Percentiles rank a stretch among this genome's conserved stretches.
phyloP scores from a whole-genome alignment of 176 grass and related monocot genomes.

The Zoysia pacifica region DNA sequence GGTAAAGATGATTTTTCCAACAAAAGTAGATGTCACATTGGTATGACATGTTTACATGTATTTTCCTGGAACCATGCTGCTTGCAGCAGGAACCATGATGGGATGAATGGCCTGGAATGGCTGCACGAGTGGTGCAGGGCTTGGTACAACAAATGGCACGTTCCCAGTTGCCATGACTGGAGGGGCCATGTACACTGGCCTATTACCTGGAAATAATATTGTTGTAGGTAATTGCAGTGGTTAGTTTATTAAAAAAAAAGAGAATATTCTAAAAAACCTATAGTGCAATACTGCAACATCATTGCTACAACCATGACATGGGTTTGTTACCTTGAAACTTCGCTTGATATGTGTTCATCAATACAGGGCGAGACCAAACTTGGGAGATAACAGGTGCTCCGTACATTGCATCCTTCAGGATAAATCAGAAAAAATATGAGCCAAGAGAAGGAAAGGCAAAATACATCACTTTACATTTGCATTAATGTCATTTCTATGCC shows the following conservation, averaged over 20 bases:
- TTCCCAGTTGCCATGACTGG: slow-evolving; percentile 56
- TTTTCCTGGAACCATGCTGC: slow-evolving; percentile 49
- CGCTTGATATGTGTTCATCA: slow-evolving; percentile 54
- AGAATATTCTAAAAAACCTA: neutral
- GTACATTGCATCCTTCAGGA: slow-evolving; percentile 61
- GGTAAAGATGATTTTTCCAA: slow-evolving; percentile 51
- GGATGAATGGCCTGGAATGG: slow-evolving; percentile 52
- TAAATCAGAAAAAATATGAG: slow-evolving; percentile 30
- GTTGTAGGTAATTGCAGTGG: neutral
- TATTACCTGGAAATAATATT: slow-evolving; percentile 41
- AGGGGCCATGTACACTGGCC: slow-evolving; percentile 38
- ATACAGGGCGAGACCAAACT: slow-evolving; percentile 53
- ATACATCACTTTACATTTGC: slow-evolving; percentile 12
- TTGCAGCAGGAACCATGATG: slow-evolving; percentile 55
- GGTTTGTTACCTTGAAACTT: slow-evolving; percentile 71
- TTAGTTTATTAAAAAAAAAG: neutral
- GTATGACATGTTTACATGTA: slow-evolving; percentile 54
- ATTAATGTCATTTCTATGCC: neutral
- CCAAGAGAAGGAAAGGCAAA: slow-evolving; percentile 8
- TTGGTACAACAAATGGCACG: slow-evolving; percentile 51
- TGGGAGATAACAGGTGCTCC: slow-evolving; percentile 52
- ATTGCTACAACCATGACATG: slow-evolving; percentile 15
- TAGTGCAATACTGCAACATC: slow-evolving; percentile 1
- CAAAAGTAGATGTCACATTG: slow-evolving; percentile 33
- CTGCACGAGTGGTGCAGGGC: slow-evolving; percentile 53